Evolutionary conservation across 345 rosid genomes (phyloP).

Genomic region (Viola odorata): DNA sequence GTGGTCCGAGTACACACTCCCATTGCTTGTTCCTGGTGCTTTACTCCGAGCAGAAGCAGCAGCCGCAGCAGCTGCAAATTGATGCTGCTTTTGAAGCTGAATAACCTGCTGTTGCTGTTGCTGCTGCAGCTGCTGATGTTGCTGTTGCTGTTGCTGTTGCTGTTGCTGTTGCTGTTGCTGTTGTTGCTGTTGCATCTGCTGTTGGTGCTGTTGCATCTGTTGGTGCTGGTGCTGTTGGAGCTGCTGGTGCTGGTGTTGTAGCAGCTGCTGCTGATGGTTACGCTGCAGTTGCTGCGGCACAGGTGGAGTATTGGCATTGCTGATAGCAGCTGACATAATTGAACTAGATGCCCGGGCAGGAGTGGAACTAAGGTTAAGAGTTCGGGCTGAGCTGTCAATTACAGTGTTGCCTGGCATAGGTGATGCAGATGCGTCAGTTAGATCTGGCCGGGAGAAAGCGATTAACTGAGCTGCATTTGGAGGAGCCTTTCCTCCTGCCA

Average conservation of each 20-base stretch:
- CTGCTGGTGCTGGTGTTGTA: conserved; percentile 45
- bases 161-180: conserved; percentile 50
- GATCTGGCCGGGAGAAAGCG: conserved; percentile 70
- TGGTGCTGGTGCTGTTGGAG: conserved; percentile 47
- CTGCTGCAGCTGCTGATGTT: conserved; percentile 34
- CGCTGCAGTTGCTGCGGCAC: conserved; percentile 47
- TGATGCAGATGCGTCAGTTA: conserved; percentile 51
- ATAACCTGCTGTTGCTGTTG: conserved; percentile 53
- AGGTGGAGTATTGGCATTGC: conserved; percentile 27
- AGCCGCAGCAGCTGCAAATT: conserved; percentile 52
- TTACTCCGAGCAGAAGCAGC: conserved; percentile 59
- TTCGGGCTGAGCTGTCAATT: conserved; percentile 67
- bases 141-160: conserved; percentile 28
- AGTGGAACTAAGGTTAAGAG: conserved; percentile 52
- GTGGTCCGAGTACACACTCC: conserved; percentile 62
- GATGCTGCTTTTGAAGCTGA: conserved; percentile 69
- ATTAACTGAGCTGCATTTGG: conserved; percentile 57
- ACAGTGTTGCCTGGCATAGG: conserved; percentile 50
- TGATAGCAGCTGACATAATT: conserved; percentile 33
- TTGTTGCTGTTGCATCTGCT: conserved; percentile 41
- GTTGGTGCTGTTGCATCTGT: conserved; percentile 34
- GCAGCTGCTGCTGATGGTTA: conserved; percentile 44
- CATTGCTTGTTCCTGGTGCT: conserved; percentile 52
- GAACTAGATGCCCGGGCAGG: conserved; percentile 43
- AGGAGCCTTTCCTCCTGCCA: conserved; percentile 36